Evolutionary conservation across 192 early-diverging fungal species (phyloP).

Genomic region (Coemansia pectinata): DNA sequence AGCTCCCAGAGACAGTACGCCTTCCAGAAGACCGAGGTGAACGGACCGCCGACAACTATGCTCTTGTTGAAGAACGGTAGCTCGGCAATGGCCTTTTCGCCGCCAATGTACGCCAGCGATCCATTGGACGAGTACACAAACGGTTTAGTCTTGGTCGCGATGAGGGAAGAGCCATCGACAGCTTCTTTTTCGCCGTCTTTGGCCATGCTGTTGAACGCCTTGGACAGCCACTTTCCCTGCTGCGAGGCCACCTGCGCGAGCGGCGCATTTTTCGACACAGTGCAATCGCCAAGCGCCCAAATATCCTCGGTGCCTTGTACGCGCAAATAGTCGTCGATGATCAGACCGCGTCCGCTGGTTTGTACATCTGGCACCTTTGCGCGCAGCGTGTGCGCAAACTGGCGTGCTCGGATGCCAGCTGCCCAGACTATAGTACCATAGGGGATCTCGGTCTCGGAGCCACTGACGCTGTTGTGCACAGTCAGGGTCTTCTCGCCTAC

Average conservation of each 20-base stretch:
- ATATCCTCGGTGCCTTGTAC: constrained; percentile 60
- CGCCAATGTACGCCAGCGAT: constrained; percentile 69
- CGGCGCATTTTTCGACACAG: constrained; percentile 72
- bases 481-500: constrained; percentile 60
- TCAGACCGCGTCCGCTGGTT: constrained; percentile 55
- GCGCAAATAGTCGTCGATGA: constrained; percentile 75
- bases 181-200: constrained; percentile 7
- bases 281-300: constrained; percentile 90
- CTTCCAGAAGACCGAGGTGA: constrained; percentile 74
- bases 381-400: constrained; percentile 59
- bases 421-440: constrained; percentile 77
- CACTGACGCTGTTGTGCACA: constrained; percentile 44
- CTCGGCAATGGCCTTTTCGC: constrained; percentile 54
- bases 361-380: constrained; percentile 46
- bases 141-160: constrained; percentile 41
- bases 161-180: constrained; percentile 17
- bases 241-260: constrained; percentile 87
- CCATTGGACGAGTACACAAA: constrained; percentile 70
- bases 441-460: constrained; percentile 48
- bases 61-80: constrained; percentile 66
- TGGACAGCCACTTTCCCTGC: constrained; percentile 85
- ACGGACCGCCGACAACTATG: constrained; percentile 61
- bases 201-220: constrained; percentile 67
- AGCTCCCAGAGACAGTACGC: constrained; percentile 76
- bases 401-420: constrained; percentile 68